phyloP scores from a whole-genome alignment of 257 asterid genomes.

The Petunia axillaris region DNA sequence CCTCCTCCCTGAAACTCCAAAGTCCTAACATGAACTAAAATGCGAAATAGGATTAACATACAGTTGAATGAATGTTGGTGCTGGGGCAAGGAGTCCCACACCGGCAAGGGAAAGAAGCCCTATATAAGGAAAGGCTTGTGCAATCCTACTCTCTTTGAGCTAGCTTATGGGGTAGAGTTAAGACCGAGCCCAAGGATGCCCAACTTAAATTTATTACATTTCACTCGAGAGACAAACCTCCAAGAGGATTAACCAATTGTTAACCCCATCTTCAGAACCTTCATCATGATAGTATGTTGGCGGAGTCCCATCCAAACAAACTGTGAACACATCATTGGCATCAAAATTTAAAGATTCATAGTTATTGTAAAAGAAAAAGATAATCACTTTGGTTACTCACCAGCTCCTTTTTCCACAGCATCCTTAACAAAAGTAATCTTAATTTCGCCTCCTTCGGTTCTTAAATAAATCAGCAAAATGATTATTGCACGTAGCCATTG shows the following conservation, averaged over 20 bases:
- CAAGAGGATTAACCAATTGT: constrained; percentile 8
- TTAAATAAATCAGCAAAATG: constrained; percentile 26
- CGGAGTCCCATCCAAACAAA: constrained; percentile 14
- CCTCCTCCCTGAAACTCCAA: constrained; percentile 71
- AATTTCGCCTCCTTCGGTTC: constrained; percentile 35
- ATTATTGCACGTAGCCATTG: constrained; percentile 30
- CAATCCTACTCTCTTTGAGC: too few relatives aligned
- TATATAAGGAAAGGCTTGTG: too few relatives aligned
- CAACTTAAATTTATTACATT: too few relatives aligned
- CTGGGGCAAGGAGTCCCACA: too few relatives aligned
- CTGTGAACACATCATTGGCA: not conserved
- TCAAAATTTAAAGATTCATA: not conserved
- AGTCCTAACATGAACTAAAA: not conserved
- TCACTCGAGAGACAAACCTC: not conserved
- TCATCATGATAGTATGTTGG: not conserved
- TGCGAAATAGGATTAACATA: not conserved
- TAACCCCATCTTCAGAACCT: constrained; percentile 9
- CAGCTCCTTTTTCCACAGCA: constrained; percentile 48
- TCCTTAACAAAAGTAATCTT: constrained; percentile 37
- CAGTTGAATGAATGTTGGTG: not conserved
- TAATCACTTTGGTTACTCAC: constrained; percentile 17
- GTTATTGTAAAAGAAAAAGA: not conserved
- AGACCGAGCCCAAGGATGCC: too few relatives aligned
- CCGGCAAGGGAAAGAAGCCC: too few relatives aligned
- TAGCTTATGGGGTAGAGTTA: too few relatives aligned